These are phyloP conservation scores for Pyronema omphalodes DNA, from an alignment of 495 filamentous ascomycete genomes.

Conservation along the genomic window DNA sequence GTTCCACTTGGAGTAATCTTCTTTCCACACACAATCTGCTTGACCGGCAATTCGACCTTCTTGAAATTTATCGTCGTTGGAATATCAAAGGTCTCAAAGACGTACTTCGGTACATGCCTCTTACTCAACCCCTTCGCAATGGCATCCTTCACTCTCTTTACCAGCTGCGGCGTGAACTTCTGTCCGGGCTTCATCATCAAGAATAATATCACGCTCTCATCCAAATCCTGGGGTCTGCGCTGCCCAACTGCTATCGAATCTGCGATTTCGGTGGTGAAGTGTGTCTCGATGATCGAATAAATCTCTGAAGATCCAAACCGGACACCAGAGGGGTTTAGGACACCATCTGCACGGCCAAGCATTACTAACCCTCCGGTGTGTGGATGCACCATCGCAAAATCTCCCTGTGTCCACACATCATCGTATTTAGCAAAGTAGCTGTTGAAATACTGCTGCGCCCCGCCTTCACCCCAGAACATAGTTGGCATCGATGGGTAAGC, in stretches of 20 bases:
- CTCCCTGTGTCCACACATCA: conserved; percentile 63
- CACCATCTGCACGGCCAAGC: conserved; percentile 71
- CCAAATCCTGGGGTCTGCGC: conserved; percentile 43
- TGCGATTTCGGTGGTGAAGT: conserved; percentile 39
- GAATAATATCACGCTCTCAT: conserved; percentile 62
- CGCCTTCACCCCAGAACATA: conserved; percentile 47
- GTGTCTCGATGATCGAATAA: conserved; percentile 50
- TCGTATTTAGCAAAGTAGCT: conserved; percentile 57
- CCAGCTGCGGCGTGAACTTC: conserved; percentile 37
- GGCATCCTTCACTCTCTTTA: conserved; percentile 38
- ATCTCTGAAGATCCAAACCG: conserved; percentile 75
- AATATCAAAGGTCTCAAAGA: conserved; percentile 65
- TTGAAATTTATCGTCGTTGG: conserved; percentile 74
- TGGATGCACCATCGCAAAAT: conserved; percentile 56
- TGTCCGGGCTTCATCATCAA: conserved; percentile 47
- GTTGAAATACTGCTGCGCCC: conserved; percentile 39
- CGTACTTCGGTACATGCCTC: conserved; percentile 57
- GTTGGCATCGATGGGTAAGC: conserved; percentile 60
- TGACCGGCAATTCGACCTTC: conserved; percentile 72
- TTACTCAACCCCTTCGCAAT: conserved; percentile 47
- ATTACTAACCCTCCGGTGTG: conserved; percentile 45
- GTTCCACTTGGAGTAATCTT: conserved; percentile 59
- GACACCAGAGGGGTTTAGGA: conserved; percentile 74
- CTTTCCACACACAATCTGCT: conserved; percentile 63
- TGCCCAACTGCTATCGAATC: conserved; percentile 65